phyloP scores from a whole-genome alignment of 257 asterid genomes.

The Nicotiana benthamiana region DNA sequence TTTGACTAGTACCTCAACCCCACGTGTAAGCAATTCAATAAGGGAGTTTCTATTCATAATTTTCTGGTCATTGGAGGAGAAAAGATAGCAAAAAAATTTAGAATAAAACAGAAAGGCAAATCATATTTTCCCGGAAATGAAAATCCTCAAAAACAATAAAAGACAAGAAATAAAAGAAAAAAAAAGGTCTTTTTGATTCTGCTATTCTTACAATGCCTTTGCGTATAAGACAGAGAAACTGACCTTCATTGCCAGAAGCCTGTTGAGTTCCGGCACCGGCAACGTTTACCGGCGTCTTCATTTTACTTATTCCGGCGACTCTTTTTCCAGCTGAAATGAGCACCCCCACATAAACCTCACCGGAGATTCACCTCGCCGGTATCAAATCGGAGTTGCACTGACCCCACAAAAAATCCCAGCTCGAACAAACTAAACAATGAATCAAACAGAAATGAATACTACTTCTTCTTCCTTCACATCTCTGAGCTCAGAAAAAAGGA shows the following conservation, averaged over 20 bases:
- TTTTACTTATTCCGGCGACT: conserved; percentile 3
- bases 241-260: conserved; percentile 66
- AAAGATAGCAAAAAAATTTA: not conserved
- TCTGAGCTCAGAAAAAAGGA: conserved; percentile 8
- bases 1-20: not conserved
- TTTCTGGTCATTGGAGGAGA: not conserved
- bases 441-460: not conserved
- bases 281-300: conserved; percentile 36
- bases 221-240: not conserved
- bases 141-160: not conserved
- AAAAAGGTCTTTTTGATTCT: not conserved
- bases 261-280: not conserved
- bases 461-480: not conserved
- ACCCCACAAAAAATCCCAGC: not conserved
- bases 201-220: not conserved
- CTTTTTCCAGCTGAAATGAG: conserved; percentile 15
- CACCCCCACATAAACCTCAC: conserved; percentile 20
- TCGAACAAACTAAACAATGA: not conserved
- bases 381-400: conserved; percentile 8
- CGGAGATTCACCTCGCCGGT: conserved; percentile 27
- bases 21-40: not conserved
- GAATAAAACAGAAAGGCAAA: not conserved
- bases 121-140: not conserved
- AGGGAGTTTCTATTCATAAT: not conserved
- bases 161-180: not conserved